These are phyloP conservation scores for Eutrema yunnanense DNA, from an alignment of 345 rosid species.

Conservation along the genomic window DNA sequence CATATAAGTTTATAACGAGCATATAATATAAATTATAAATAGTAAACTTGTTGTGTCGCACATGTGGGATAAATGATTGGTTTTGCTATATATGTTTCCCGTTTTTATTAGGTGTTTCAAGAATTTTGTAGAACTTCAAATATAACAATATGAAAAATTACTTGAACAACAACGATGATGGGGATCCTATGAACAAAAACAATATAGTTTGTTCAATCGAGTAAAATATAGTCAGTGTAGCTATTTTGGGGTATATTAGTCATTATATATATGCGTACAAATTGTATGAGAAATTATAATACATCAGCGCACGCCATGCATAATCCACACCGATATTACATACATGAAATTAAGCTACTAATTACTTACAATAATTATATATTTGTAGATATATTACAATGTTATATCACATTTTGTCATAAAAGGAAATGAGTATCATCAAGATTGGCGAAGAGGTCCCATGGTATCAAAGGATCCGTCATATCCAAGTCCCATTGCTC, in stretches of 20 bases:
- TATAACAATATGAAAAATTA: not conserved
- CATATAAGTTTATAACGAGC: not conserved
- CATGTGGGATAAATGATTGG: not conserved
- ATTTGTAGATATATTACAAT: not conserved
- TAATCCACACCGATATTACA: slow-evolving; percentile 12
- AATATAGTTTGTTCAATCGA: not conserved
- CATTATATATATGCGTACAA: not conserved
- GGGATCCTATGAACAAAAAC: too few relatives aligned
- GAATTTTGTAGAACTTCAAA: not conserved
- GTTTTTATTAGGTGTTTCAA: not conserved
- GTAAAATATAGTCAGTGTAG: not conserved
- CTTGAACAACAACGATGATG: not conserved
- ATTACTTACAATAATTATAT: not conserved
- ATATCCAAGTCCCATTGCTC: slow-evolving; percentile 48
- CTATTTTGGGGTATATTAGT: not conserved
- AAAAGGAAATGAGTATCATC: slow-evolving; percentile 39
- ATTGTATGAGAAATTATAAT: not conserved
- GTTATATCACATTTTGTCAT: slow-evolving; percentile 20
- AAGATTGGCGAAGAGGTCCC: slow-evolving; percentile 48
- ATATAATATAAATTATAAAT: not conserved
- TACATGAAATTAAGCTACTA: slow-evolving; percentile 10
- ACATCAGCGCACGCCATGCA: slow-evolving; percentile 7
- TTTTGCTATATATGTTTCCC: not conserved
- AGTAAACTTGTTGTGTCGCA: slow-evolving; percentile 1
- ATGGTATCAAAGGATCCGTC: slow-evolving; percentile 52